phyloP scores from a whole-genome alignment of 1,284 basidiomycete genomes.

The Trametes pubescens region DNA sequence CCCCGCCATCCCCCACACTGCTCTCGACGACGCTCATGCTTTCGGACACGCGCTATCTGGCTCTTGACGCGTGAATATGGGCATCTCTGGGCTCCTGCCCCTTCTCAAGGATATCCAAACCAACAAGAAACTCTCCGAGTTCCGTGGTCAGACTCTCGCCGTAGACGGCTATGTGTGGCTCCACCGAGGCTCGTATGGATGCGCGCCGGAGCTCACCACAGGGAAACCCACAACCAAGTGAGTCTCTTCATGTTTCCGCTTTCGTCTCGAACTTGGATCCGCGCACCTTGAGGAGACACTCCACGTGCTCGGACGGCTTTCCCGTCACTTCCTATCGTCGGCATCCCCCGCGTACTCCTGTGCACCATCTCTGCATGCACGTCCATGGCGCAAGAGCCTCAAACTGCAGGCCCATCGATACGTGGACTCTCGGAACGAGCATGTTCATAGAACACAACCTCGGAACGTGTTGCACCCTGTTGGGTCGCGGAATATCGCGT shows the following conservation, averaged over 20 bases:
- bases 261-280: not conserved
- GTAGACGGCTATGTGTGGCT: constrained; percentile 97
- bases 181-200: constrained; percentile 93
- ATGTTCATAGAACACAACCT: not conserved
- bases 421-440: not conserved
- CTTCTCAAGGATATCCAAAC: constrained; percentile 91
- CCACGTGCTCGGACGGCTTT: constrained; percentile 4
- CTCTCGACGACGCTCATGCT: constrained; percentile 15
- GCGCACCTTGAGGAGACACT: not conserved
- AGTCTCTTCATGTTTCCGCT: constrained; percentile 39
- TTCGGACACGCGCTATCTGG: not conserved
- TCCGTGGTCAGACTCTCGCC: constrained; percentile 81
- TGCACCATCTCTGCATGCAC: not conserved
- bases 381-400: not conserved
- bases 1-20: not conserved
- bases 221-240: constrained; percentile 86
- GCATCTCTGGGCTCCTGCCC: constrained; percentile 93
- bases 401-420: not conserved
- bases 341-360: not conserved
- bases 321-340: not conserved
- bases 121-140: constrained; percentile 81
- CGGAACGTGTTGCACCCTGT: not conserved
- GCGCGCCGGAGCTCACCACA: constrained; percentile 90
- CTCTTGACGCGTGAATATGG: constrained; percentile 61
- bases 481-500: not conserved